Conservation (phyloP, 768 basidiomycete species). For the Pleurotus ostreatus region DNA sequence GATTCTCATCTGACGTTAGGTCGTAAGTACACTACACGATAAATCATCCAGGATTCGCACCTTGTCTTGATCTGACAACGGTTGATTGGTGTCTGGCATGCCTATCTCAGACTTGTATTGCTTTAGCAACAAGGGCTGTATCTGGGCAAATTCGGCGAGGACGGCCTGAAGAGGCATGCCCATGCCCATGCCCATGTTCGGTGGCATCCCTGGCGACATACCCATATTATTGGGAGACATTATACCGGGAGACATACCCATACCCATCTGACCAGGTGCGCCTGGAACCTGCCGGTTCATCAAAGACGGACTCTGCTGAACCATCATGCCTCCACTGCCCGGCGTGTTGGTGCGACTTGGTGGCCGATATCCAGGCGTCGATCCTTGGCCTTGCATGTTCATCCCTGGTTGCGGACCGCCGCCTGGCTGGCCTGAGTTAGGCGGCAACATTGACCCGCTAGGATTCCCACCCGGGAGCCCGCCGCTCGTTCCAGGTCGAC, state of each 20-base stretch:
- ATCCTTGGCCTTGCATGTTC: constrained; percentile 20
- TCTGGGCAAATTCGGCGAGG: background rate
- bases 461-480: constrained; percentile 21
- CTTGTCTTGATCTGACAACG: background rate
- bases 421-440: constrained; percentile 29
- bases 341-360: constrained; percentile 61
- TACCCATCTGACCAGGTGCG: constrained; percentile 11
- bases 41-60: background rate
- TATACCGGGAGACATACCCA: constrained; percentile 11
- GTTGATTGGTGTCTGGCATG: background rate
- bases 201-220: constrained; percentile 17
- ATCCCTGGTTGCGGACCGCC: constrained; percentile 6
- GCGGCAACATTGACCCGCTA: constrained; percentile 43
- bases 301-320: constrained; percentile 58
- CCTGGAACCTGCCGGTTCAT: constrained; percentile 41
- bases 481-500: constrained; percentile 4
- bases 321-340: constrained; percentile 37
- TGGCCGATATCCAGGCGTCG: constrained; percentile 39
- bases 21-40: background rate
- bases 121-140: background rate
- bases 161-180: background rate
- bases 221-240: constrained; percentile 5
- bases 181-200: background rate
- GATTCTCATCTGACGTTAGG: background rate
- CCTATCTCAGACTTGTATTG: background rate